A percentile compares a stretch with the other conserved stretches of the same genome.
These are phyloP conservation scores for Nannochloropsis granulata DNA, from an alignment of 108 stramenopile species.

Conservation along the genomic window DNA sequence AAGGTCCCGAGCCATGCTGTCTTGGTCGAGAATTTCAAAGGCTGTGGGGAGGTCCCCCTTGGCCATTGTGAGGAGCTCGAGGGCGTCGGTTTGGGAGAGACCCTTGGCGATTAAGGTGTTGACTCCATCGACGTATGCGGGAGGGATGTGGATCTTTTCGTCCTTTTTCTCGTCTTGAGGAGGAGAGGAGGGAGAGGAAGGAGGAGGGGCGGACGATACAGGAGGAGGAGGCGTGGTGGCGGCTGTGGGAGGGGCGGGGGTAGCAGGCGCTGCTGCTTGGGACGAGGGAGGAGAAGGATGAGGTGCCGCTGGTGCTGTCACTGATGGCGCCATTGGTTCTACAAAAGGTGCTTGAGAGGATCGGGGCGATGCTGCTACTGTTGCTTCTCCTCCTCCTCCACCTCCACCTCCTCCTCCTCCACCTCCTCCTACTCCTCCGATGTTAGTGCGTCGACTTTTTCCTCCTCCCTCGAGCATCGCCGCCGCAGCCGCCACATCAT, in stretches of 20 bases:
- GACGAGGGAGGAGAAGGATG: neutral
- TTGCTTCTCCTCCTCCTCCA: too few relatives aligned
- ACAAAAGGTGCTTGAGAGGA: neutral
- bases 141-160: conserved; percentile 2
- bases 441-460: neutral
- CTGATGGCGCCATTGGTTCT: neutral
- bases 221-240: neutral
- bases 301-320: neutral
- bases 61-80: neutral
- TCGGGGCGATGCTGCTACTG: neutral
- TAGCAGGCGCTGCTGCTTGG: neutral
- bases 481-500: conserved; percentile 9
- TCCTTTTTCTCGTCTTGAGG: conserved; percentile 1
- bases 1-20: neutral
- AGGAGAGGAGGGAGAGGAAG: neutral
- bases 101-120: conserved; percentile 7
- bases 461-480: conserved; percentile 6
- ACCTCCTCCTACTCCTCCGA: too few relatives aligned
- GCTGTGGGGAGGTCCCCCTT: conserved; percentile 7
- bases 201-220: neutral
- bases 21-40: neutral
- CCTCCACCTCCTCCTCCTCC: too few relatives aligned
- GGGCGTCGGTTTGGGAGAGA: neutral
- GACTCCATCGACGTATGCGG: neutral
- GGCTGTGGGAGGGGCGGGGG: neutral